Percentiles rank a stretch among this genome's conserved stretches.
Evolutionary conservation across 305 asterid genomes (phyloP).

Genomic region (Petunia hybrid): DNA sequence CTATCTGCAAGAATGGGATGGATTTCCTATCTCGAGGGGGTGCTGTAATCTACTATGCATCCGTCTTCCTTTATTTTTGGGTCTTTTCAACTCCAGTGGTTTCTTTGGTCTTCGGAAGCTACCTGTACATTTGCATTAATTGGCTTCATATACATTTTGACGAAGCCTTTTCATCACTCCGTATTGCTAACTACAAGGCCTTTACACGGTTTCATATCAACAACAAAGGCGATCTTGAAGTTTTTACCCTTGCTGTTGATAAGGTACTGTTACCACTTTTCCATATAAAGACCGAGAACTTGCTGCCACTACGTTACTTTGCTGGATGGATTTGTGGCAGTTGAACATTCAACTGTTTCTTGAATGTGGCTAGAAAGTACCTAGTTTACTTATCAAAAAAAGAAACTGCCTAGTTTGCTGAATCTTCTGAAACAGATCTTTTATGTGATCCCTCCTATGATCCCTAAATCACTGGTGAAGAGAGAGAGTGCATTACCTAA

Average conservation of each 20-base stretch:
- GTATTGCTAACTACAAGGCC: slow-evolving; percentile 96
- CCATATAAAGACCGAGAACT: background rate
- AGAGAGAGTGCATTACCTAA: background rate
- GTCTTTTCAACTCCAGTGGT: slow-evolving; percentile 99
- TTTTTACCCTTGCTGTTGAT: slow-evolving; percentile 98
- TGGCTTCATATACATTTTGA: slow-evolving; percentile 99
- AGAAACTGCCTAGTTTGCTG: background rate
- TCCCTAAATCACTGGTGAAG: background rate
- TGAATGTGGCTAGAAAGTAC: background rate
- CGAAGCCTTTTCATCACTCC: slow-evolving; percentile 97
- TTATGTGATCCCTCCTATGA: background rate
- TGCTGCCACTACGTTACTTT: background rate
- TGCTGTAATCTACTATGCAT: slow-evolving; percentile 86
- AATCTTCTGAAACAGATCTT: background rate
- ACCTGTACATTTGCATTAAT: slow-evolving; percentile 92
- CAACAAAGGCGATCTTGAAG: slow-evolving; percentile 83
- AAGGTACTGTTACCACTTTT: slow-evolving; percentile 56
- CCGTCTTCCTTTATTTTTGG: slow-evolving; percentile 97
- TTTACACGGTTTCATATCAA: slow-evolving; percentile 89
- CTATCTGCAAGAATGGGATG: slow-evolving; percentile 90
- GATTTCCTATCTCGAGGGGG: slow-evolving; percentile 83
- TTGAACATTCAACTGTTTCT: background rate
- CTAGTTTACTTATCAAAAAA: background rate
- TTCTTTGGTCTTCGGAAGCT: slow-evolving; percentile 93
- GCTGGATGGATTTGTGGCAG: background rate